Conservation (phyloP, 208 protist species). For the Trichomonas gallinae region DNA sequence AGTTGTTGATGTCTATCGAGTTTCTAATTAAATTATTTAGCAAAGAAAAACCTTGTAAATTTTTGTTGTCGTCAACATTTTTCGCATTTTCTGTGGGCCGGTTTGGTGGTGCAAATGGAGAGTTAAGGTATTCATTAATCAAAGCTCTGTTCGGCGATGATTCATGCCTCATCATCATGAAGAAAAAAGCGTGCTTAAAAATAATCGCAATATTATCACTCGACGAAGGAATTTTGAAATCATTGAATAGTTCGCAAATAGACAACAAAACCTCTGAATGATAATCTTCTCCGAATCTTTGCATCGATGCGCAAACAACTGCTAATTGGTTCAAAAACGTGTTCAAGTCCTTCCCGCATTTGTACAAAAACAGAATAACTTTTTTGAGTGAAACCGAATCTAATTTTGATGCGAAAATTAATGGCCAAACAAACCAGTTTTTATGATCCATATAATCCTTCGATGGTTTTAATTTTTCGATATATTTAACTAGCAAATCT, state of each 20-base stretch:
- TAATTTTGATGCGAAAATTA: not conserved
- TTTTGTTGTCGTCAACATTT: not conserved
- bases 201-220: not conserved
- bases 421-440: not conserved
- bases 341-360: not conserved
- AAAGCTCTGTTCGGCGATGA: not conserved
- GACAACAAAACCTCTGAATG: too few relatives aligned
- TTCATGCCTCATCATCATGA: not conserved
- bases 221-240: too few relatives aligned
- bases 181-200: not conserved
- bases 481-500: not conserved
- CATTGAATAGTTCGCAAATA: too few relatives aligned
- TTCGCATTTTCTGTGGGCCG: not conserved
- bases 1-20: not conserved
- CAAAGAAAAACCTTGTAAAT: not conserved
- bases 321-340: not conserved
- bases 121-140: not conserved
- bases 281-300: not conserved
- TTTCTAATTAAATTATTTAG: not conserved
- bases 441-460: not conserved
- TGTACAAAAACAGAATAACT: not conserved
- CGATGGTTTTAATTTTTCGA: not conserved
- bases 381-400: not conserved
- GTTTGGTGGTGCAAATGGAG: not conserved
- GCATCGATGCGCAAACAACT: not conserved